These are phyloP conservation scores for Penicillium bovifimosum DNA, from an alignment of 495 filamentous ascomycete genomes.

Conservation along the genomic window DNA sequence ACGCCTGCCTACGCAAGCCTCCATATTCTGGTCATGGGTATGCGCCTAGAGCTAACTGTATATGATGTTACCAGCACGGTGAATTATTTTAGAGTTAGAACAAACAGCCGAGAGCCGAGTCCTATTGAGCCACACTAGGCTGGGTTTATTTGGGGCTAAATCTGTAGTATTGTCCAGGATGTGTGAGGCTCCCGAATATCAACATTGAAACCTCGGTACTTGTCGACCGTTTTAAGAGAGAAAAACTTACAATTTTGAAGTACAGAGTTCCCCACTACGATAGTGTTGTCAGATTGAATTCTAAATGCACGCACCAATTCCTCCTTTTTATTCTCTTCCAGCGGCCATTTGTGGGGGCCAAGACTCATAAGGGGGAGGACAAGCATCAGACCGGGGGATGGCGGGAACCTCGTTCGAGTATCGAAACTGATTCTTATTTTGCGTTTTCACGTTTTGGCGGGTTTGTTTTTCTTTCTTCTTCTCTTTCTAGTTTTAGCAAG, in stretches of 20 bases:
- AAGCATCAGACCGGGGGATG: conserved; percentile 9
- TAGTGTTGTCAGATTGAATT: background rate
- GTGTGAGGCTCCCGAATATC: background rate
- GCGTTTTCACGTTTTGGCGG: background rate
- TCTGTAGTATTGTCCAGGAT: background rate
- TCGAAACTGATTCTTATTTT: background rate
- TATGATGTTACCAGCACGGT: background rate
- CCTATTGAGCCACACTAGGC: background rate
- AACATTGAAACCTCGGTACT: background rate
- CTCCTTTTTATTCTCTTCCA: conserved; percentile 1
- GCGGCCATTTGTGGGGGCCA: conserved; percentile 25
- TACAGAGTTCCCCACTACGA: background rate
- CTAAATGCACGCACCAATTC: background rate
- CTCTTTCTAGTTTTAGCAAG: too few species aligned
- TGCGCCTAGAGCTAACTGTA: background rate
- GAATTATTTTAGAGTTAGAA: background rate
- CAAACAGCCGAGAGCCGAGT: background rate
- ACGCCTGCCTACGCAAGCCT: background rate
- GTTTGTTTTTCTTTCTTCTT: too few species aligned
- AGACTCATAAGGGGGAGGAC: conserved; percentile 1
- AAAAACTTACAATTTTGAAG: background rate
- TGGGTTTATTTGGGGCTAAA: background rate
- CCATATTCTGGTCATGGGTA: background rate
- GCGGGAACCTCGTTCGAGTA: background rate
- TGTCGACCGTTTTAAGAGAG: background rate